Conservation (phyloP, 1,284 basidiomycete genomes). For the Sporisorium exsertum region DNA sequence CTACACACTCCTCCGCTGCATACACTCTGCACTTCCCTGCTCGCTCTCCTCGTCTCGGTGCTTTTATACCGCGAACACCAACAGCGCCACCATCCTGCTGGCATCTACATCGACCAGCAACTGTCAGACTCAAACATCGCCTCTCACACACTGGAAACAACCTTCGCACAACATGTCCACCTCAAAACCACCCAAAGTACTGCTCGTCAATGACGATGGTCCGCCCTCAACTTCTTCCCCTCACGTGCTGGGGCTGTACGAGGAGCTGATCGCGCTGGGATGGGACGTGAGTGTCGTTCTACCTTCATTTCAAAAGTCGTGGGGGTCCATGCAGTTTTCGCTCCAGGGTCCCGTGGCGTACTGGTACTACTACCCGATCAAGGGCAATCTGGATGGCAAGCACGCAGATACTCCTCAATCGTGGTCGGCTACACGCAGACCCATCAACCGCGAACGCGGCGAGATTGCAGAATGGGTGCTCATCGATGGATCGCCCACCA, state of each 20-base stretch:
- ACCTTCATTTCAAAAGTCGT: slow-evolving; percentile 60
- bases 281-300: slow-evolving; percentile 66
- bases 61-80: slow-evolving; percentile 34
- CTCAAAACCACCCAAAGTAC: slow-evolving; percentile 33
- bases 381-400: slow-evolving; percentile 54
- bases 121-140: slow-evolving; percentile 25
- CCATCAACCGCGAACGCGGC: slow-evolving; percentile 48
- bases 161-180: slow-evolving; percentile 3
- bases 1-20: slow-evolving; percentile 19
- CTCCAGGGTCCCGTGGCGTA: slow-evolving; percentile 50
- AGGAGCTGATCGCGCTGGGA: slow-evolving; percentile 48
- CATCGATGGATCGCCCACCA: slow-evolving; percentile 65
- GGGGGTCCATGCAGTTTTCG: slow-evolving; percentile 65
- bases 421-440: slow-evolving; percentile 61
- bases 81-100: not conserved
- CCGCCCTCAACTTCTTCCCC: slow-evolving; percentile 62
- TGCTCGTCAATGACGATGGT: slow-evolving; percentile 68
- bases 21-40: slow-evolving; percentile 29
- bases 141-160: not conserved
- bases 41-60: slow-evolving; percentile 29
- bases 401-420: slow-evolving; percentile 42
- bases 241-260: slow-evolving; percentile 63
- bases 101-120: slow-evolving; percentile 28
- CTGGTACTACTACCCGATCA: slow-evolving; percentile 68
- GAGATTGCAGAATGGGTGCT: slow-evolving; percentile 67